Evolutionary conservation across 139 green algal species (phyloP).

Genomic region (Asterochloris sp.): DNA sequence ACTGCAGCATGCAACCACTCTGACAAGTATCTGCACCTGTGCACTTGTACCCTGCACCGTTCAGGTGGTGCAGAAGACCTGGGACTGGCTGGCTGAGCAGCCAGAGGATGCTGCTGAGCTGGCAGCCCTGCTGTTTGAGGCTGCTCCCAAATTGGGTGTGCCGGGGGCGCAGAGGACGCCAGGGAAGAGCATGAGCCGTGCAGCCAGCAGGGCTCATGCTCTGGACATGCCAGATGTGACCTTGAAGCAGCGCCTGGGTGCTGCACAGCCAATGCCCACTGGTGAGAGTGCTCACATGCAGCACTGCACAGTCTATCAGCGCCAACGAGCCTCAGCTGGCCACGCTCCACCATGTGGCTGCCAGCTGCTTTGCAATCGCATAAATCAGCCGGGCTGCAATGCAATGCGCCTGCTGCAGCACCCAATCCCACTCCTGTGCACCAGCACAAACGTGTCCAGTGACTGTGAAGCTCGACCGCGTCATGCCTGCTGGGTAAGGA

Average conservation of each 20-base stretch:
- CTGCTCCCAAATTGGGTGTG: constrained; percentile 42
- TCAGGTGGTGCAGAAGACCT: constrained; percentile 19
- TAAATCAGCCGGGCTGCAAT: no score
- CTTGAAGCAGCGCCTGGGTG: constrained; percentile 21
- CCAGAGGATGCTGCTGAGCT: constrained; percentile 60
- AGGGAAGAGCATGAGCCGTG: background rate
- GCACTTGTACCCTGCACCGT: background rate
- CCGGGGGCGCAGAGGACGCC: background rate
- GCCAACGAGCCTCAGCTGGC: no score
- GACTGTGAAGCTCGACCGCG: no score
- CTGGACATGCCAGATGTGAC: constrained; percentile 12
- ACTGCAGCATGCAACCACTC: background rate
- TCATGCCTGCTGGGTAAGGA: no score
- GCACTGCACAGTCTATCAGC: no score
- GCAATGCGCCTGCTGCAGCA: no score
- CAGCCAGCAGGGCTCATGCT: background rate
- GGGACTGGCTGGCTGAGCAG: constrained; percentile 29
- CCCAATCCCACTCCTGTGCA: no score
- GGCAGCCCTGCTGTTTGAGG: constrained; percentile 61
- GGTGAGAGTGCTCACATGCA: constrained; percentile 9
- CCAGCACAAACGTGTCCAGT: no score
- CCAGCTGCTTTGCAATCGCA: no score
- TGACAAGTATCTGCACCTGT: no score
- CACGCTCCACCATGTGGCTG: no score
- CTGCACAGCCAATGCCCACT: constrained; percentile 35